These are phyloP conservation scores for Ascochyta koolunga DNA, from an alignment of 2,329 filamentous ascomycete species.

Conservation along the genomic window DNA sequence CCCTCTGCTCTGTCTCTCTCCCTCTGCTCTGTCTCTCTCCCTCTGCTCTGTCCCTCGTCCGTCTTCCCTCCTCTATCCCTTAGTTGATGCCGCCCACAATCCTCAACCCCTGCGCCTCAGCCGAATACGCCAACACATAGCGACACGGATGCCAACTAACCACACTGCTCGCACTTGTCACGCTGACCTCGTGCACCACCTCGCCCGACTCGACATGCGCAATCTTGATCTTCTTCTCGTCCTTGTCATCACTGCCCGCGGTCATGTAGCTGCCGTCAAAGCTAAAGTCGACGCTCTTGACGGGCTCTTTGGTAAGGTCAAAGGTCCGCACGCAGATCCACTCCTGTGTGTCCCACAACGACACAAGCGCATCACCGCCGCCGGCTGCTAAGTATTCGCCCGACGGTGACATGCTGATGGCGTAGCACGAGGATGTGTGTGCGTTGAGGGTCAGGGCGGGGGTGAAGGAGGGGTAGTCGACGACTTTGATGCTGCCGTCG, in stretches of 20 bases:
- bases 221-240: slow-evolving; percentile 72
- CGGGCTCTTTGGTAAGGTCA: slow-evolving; percentile 70
- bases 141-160: slow-evolving; percentile 78
- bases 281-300: slow-evolving; percentile 75
- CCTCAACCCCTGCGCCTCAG: slow-evolving; percentile 68
- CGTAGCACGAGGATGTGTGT: slow-evolving; percentile 75
- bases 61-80: no score
- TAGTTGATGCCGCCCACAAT: slow-evolving; percentile 62
- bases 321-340: slow-evolving; percentile 78
- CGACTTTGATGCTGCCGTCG: slow-evolving; percentile 72
- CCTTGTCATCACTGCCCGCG: slow-evolving; percentile 76
- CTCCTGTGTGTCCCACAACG: slow-evolving; percentile 77
- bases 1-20: no score
- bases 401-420: slow-evolving; percentile 71
- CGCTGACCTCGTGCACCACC: slow-evolving; percentile 73
- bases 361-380: slow-evolving; percentile 75
- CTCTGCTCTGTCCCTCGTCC: no score
- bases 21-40: neutral
- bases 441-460: slow-evolving; percentile 67
- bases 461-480: slow-evolving; percentile 56
- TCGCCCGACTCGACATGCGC: slow-evolving; percentile 77
- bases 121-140: slow-evolving; percentile 75
- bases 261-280: slow-evolving; percentile 79
- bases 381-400: slow-evolving; percentile 76
- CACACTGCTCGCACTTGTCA: slow-evolving; percentile 66